phyloP scores from a whole-genome alignment of 148 eudicot species.

The Cornus suecica region DNA sequence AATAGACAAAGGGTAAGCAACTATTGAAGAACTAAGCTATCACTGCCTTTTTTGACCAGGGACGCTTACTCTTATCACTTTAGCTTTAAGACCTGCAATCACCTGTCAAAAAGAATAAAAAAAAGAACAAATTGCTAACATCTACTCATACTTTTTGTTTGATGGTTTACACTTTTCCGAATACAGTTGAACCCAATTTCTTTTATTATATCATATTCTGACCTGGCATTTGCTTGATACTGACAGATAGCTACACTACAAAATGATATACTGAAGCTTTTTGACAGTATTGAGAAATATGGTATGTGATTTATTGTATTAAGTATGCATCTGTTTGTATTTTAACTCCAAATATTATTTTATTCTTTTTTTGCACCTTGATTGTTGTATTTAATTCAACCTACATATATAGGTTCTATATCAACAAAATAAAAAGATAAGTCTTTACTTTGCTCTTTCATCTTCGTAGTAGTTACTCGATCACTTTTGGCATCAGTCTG shows the following conservation, averaged over 20 bases:
- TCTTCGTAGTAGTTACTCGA: too few species aligned
- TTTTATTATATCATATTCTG: constrained; percentile 3
- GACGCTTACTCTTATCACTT: background rate
- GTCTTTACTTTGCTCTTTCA: too few species aligned
- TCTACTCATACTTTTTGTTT: background rate
- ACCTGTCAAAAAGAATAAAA: too few species aligned
- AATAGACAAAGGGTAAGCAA: background rate
- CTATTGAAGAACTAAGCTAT: background rate
- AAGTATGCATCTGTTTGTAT: too few species aligned
- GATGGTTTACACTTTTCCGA: background rate
- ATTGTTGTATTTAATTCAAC: too few species aligned
- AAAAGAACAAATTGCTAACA: too few species aligned
- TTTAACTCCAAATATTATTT: too few species aligned
- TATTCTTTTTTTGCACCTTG: too few species aligned
- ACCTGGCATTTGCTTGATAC: constrained; percentile 5
- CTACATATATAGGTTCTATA: too few species aligned
- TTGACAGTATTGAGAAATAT: constrained; percentile 81
- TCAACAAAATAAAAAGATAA: too few species aligned
- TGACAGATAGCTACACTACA: constrained; percentile 71
- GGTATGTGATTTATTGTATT: constrained; percentile 40
- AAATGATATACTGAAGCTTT: constrained; percentile 76
- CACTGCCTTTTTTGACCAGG: background rate
- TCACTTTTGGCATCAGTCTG: too few species aligned
- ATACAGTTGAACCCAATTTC: background rate
- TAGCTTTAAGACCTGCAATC: background rate